Percentiles rank a stretch among this genome's conserved stretches.
These are phyloP conservation scores for Daldinia bambusicola DNA, from an alignment of 495 filamentous ascomycete genomes.

Conservation along the genomic window DNA sequence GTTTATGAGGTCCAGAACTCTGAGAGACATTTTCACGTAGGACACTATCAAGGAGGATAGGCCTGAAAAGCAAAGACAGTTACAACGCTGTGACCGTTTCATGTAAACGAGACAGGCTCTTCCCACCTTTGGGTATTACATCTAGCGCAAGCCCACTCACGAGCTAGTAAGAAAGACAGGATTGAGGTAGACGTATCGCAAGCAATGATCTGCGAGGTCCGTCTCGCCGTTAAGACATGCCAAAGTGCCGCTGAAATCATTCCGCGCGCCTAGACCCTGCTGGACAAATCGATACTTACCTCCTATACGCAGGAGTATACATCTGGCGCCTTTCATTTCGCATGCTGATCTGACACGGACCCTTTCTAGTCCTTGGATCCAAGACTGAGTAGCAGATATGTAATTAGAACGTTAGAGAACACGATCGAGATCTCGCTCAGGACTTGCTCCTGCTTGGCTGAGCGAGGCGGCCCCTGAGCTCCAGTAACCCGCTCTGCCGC, in stretches of 20 bases:
- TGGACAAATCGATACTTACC: slow-evolving; percentile 12
- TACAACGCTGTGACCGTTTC: slow-evolving; percentile 25
- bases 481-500: background rate
- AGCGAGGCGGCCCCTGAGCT: slow-evolving; percentile 6
- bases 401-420: background rate
- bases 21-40: background rate
- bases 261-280: slow-evolving; percentile 34
- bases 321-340: slow-evolving; percentile 10
- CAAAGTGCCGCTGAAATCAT: slow-evolving; percentile 30
- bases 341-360: slow-evolving; percentile 7
- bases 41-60: slow-evolving; percentile 6
- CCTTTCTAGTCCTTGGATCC: slow-evolving; percentile 10
- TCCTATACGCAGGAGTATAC: background rate
- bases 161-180: slow-evolving; percentile 9
- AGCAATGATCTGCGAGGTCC: slow-evolving; percentile 27
- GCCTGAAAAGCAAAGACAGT: slow-evolving; percentile 17
- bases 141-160: slow-evolving; percentile 19
- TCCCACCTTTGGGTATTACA: slow-evolving; percentile 1
- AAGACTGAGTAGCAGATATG: background rate
- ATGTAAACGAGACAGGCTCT: slow-evolving; percentile 24
- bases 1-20: slow-evolving; percentile 30
- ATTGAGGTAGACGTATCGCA: slow-evolving; percentile 8
- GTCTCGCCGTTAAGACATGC: slow-evolving; percentile 34
- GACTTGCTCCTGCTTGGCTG: slow-evolving; percentile 3
- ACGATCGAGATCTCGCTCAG: slow-evolving; percentile 1